These are phyloP conservation scores for Dactylellina parvicollis DNA, from an alignment of 2,329 filamentous ascomycete species.

Conservation along the genomic window DNA sequence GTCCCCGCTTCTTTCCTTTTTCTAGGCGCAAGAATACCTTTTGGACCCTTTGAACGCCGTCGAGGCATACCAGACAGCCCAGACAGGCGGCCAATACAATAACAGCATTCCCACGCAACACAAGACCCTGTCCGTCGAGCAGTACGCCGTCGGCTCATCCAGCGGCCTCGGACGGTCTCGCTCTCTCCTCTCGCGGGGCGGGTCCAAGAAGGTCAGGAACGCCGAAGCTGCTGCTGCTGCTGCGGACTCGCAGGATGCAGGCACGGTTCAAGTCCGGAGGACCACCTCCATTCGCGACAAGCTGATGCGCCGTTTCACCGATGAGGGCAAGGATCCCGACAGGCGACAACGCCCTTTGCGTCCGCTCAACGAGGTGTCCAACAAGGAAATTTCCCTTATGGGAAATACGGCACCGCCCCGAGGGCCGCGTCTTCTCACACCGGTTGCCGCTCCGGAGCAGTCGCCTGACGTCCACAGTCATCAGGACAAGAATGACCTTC, in stretches of 20 bases:
- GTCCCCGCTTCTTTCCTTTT: conserved; percentile 31
- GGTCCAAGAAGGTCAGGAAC: conserved; percentile 27
- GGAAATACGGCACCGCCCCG: conserved; percentile 39
- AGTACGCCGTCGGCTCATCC: conserved; percentile 17
- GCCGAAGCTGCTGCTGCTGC: background rate
- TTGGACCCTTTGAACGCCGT: conserved; percentile 54
- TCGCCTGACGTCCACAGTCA: conserved; percentile 28
- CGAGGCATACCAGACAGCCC: conserved; percentile 53
- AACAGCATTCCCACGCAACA: conserved; percentile 51
- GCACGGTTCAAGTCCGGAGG: conserved; percentile 11
- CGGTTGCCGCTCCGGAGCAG: conserved; percentile 11
- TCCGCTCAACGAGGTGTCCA: conserved; percentile 47
- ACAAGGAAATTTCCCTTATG: conserved; percentile 48
- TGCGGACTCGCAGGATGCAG: conserved; percentile 14
- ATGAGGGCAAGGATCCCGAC: conserved; percentile 42
- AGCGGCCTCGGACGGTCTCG: conserved; percentile 22
- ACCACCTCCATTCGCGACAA: conserved; percentile 45
- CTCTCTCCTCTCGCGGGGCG: conserved; percentile 31
- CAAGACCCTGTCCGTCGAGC: conserved; percentile 32
- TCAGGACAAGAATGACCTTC: conserved; percentile 46
- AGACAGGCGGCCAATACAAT: conserved; percentile 54
- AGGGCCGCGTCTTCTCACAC: conserved; percentile 26
- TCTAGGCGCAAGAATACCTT: conserved; percentile 51
- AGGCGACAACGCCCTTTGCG: conserved; percentile 40
- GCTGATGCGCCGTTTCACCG: conserved; percentile 52